Evolutionary conservation across 257 asterid genomes (phyloP).

Genomic region (Nyctanthes arbortristis): DNA sequence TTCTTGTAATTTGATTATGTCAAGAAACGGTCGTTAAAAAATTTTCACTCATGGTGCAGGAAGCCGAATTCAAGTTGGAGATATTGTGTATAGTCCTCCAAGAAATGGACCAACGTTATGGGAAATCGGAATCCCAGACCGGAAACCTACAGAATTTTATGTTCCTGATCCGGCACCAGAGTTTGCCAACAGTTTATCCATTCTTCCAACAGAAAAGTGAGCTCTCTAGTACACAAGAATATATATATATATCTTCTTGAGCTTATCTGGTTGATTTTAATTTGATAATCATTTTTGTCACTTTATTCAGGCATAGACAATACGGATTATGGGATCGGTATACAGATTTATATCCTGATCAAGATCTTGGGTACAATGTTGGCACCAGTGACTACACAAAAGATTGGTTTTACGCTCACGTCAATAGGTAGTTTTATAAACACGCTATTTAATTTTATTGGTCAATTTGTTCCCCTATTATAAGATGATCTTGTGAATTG

Average conservation of each 20-base stretch:
- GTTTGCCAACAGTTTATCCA: constrained; percentile 36
- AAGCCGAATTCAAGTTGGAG: constrained; percentile 22
- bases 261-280: background rate
- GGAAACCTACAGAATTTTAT: constrained; percentile 58
- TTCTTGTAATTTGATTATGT: background rate
- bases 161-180: constrained; percentile 49
- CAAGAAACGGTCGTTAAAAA: background rate
- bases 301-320: constrained; percentile 51
- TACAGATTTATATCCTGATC: constrained; percentile 44
- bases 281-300: background rate
- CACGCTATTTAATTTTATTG: background rate
- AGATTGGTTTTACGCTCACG: constrained; percentile 67
- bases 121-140: constrained; percentile 73
- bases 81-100: constrained; percentile 43
- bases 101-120: constrained; percentile 62
- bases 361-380: constrained; percentile 45
- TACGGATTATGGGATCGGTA: constrained; percentile 61
- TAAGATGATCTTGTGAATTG: background rate
- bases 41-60: constrained; percentile 19
- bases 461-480: background rate
- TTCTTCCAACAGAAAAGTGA: constrained; percentile 40
- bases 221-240: too few relatives aligned
- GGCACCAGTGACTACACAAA: constrained; percentile 40
- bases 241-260: too few relatives aligned
- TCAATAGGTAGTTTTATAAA: constrained; percentile 44